Percentiles rank a stretch among this genome's conserved stretches.
phyloP scores from a whole-genome alignment of 164 flowering plant genomes.

The Annona squamosa region DNA sequence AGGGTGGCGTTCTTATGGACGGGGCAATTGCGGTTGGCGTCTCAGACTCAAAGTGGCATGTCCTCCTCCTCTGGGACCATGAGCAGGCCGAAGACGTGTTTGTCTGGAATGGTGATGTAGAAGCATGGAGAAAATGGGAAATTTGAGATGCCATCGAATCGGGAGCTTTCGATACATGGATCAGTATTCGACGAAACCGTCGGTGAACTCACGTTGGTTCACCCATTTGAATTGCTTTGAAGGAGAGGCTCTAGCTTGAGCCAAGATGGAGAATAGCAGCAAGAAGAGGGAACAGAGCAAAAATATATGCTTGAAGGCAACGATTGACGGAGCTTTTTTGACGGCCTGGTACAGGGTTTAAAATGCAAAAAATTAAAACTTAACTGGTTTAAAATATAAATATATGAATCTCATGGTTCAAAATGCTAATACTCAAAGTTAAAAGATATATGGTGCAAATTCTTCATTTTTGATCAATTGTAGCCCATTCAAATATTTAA shows the following conservation, averaged over 20 bases:
- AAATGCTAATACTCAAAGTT: no score
- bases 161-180: conserved; percentile 23
- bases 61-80: conserved; percentile 12
- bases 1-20: conserved; percentile 25
- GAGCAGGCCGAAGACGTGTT: conserved; percentile 20
- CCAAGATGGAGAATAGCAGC: background rate
- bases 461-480: no score
- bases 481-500: no score
- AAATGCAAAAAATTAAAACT: no score
- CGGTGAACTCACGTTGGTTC: conserved; percentile 38
- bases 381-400: no score
- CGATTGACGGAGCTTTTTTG: no score
- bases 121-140: conserved; percentile 26
- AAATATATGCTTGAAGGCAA: no score
- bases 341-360: no score
- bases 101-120: conserved; percentile 30
- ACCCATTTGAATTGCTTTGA: conserved; percentile 32
- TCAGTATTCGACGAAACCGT: conserved; percentile 30
- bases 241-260: conserved; percentile 31
- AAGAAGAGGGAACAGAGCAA: background rate
- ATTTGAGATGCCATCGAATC: background rate
- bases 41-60: conserved; percentile 36
- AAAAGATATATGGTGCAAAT: no score
- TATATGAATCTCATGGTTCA: no score
- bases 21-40: conserved; percentile 27